phyloP scores from a whole-genome alignment of 768 basidiomycete species.

The Naganishia friedmannii region DNA sequence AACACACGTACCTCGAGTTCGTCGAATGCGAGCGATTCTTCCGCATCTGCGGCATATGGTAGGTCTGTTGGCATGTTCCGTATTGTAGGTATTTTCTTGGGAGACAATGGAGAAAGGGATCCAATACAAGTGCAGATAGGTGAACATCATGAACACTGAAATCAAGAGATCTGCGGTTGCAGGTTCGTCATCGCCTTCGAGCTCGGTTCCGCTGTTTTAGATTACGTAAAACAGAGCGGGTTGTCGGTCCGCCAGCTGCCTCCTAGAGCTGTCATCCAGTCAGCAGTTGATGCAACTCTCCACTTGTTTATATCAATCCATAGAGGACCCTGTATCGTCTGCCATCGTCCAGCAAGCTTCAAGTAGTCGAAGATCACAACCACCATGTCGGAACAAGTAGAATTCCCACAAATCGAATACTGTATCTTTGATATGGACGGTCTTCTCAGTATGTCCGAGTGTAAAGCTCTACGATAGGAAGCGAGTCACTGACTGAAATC shows the following conservation, averaged over 20 bases:
- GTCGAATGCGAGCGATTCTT: slow-evolving; percentile 80
- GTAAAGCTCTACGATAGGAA: not conserved
- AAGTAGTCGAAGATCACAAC: not conserved
- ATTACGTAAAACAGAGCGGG: not conserved
- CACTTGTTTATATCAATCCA: not conserved
- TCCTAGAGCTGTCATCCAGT: not conserved
- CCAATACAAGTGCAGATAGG: not conserved
- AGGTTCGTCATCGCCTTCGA: slow-evolving; percentile 9
- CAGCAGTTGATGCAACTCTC: not conserved
- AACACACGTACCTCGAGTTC: slow-evolving; percentile 70
- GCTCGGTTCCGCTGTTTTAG: slow-evolving; percentile 12
- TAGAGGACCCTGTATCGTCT: not conserved
- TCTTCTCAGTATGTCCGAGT: slow-evolving; percentile 30
- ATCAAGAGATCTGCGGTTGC: not conserved
- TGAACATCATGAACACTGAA: not conserved
- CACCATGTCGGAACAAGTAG: slow-evolving; percentile 7
- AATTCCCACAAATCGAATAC: slow-evolving; percentile 45
- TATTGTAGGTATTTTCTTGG: no score
- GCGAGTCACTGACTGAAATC: not conserved
- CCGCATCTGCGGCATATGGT: slow-evolving; percentile 92
- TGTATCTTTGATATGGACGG: slow-evolving; percentile 52
- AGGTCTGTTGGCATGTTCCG: slow-evolving; percentile 64
- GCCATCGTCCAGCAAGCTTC: not conserved
- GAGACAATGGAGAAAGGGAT: not conserved
- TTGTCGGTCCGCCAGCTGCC: not conserved